Evolutionary conservation across 169 alveolate species (phyloP), one percentile per base, ranked within the genome.

Genomic region (Eimeria tenella): DNA sequence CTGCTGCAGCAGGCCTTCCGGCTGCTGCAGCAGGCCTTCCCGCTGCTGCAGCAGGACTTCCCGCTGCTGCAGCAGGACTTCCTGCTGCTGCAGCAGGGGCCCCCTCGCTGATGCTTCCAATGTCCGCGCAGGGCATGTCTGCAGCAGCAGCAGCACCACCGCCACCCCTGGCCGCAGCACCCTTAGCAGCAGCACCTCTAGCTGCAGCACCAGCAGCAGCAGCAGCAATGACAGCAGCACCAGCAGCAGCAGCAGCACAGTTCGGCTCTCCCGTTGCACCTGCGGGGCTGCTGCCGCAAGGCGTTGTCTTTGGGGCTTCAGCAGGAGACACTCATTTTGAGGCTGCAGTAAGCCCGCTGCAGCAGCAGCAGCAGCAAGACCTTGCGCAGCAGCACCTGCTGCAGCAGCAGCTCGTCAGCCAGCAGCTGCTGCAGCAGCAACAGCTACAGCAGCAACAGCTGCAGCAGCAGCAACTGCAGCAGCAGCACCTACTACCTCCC

Each of bases 381-480:
- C 77, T 17, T 68, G 77, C 25, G 53, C 63, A 77, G 86, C 86
- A 77, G 65, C 86, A 77, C 42, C 86, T 42, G 68, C 88, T 52
- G 88, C 88, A 79, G 53, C 88, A 52, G 71, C 88, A 19, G 21
- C 71, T 19, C 71, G 49, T n/a, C 71, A 21, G 88, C 70, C 23
- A 52, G 17, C 88, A 75, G 86, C 70, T 79, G 55, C 88, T 58
- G 52, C 88, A 52, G 88, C 88, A 79, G 88, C 88, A 79, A 53
- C 5, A 3, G 58, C 31, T 23, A 50, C 81, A 19, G 81, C 81
- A 71, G 81, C 81, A 71, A 19, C 81, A 71, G 52, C 63, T 50
- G 86, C 65, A 42, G 86, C 86, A 75, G 65, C 86, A 75, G 55
- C 88, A 79, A 10, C 7, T 79, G 42, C n/a, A n/a, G n/a, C n/a